A percentile compares a stretch with the other conserved stretches of the same genome.
Conservation (phyloP, 495 filamentous ascomycete species). For the Friedmanniomyces endolithicus region DNA sequence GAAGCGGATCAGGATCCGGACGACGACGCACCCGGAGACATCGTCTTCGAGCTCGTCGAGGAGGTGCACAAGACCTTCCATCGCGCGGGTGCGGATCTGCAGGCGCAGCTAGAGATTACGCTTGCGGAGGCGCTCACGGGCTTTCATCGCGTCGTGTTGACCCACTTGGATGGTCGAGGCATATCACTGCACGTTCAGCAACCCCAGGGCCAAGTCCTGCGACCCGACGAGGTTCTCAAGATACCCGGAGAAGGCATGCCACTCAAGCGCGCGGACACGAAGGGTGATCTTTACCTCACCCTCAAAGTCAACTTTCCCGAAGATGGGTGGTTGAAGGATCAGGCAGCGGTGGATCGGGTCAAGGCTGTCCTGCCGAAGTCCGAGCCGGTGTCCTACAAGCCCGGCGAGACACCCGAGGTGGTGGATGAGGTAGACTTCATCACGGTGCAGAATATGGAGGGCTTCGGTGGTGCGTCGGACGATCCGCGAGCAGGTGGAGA, state of each 20-base stretch:
- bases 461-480: slow-evolving; percentile 55
- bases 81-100: slow-evolving; percentile 71
- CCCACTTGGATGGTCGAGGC: slow-evolving; percentile 87
- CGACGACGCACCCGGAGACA: slow-evolving; percentile 81
- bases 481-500: slow-evolving; percentile 59
- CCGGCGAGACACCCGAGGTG: slow-evolving; percentile 50
- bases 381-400: slow-evolving; percentile 29
- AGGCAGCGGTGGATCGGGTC: slow-evolving; percentile 52
- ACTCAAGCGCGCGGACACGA: slow-evolving; percentile 64
- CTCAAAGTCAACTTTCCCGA: slow-evolving; percentile 85
- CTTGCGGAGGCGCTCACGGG: slow-evolving; percentile 76
- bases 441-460: slow-evolving; percentile 63
- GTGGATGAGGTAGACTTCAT: slow-evolving; percentile 82
- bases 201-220: slow-evolving; percentile 59
- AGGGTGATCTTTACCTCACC: slow-evolving; percentile 76
- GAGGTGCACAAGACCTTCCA: slow-evolving; percentile 67
- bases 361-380: slow-evolving; percentile 58
- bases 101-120: slow-evolving; percentile 63
- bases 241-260: slow-evolving; percentile 89
- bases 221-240: slow-evolving; percentile 71
- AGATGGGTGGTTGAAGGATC: slow-evolving; percentile 64
- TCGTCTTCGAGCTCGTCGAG: slow-evolving; percentile 78
- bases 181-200: slow-evolving; percentile 62
- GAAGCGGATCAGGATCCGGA: slow-evolving; percentile 84
- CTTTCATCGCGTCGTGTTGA: slow-evolving; percentile 80